Percentiles rank a stretch among this genome's conserved stretches.
phyloP scores from a whole-genome alignment of 2,329 filamentous ascomycete genomes.

The Trichoderma sp. region DNA sequence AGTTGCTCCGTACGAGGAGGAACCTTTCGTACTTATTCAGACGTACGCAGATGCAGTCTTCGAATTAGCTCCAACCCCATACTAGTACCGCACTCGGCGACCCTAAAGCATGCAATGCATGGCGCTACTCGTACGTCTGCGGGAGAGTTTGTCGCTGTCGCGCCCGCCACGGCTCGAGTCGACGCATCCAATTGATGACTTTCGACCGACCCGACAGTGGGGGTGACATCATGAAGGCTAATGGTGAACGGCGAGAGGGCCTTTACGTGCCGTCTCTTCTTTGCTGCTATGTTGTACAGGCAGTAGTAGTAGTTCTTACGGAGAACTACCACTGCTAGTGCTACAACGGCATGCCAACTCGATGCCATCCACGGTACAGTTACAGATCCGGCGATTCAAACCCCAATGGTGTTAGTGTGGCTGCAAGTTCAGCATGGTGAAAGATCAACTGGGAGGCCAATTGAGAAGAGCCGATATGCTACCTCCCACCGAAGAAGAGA shows the following conservation, averaged over 20 bases:
- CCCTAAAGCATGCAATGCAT: slow-evolving; percentile 14
- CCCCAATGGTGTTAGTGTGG: not conserved
- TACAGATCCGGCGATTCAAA: not conserved
- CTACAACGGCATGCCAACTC: not conserved
- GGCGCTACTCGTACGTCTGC: slow-evolving; percentile 9
- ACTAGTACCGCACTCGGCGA: not conserved
- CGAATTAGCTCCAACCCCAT: slow-evolving; percentile 7
- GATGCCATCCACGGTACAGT: not conserved
- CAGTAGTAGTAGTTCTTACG: not conserved
- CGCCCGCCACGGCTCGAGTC: slow-evolving; percentile 3
- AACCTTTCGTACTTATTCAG: not conserved
- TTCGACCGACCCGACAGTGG: not conserved
- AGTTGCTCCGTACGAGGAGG: not conserved
- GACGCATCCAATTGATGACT: not conserved
- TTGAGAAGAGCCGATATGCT: not conserved
- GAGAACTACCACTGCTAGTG: not conserved
- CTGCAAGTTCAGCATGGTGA: not conserved
- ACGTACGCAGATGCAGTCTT: not conserved
- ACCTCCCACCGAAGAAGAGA: not conserved
- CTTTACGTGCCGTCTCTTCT: not conserved
- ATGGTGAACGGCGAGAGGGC: not conserved
- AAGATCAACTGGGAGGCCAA: not conserved
- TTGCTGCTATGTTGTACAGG: not conserved
- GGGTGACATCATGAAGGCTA: slow-evolving; percentile 9
- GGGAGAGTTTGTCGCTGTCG: slow-evolving; percentile 9